A percentile compares a stretch with the other conserved stretches of the same genome.
Conservation (phyloP, 1,284 basidiomycete genomes). For the Hemileia vastatrix region DNA sequence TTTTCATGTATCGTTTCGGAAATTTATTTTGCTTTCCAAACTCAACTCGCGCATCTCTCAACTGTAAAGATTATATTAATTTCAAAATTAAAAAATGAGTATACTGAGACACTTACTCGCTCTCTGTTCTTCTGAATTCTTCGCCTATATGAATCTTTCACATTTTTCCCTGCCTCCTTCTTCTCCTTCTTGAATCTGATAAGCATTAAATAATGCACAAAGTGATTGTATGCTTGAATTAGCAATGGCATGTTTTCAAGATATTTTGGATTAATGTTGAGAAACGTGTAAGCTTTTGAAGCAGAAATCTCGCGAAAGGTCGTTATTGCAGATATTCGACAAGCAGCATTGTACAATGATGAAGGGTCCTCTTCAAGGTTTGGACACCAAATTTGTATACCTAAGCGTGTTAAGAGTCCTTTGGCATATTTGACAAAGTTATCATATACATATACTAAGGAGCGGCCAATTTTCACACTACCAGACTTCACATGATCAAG, state of each 20-base stretch:
- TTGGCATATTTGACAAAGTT: constrained; percentile 4
- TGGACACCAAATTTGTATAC: constrained; percentile 1
- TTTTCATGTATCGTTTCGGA: background rate
- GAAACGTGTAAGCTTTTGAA: background rate
- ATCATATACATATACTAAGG: background rate
- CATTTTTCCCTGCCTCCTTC: background rate
- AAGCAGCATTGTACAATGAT: constrained; percentile 8
- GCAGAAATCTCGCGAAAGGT: constrained; percentile 4
- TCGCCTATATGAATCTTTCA: too few relatives aligned
- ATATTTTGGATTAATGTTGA: constrained; percentile 10
- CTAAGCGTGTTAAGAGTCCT: background rate
- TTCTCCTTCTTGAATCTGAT: background rate
- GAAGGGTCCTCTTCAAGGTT: constrained; percentile 7
- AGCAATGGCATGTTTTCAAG: background rate
- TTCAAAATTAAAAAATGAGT: too few relatives aligned
- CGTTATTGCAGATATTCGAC: constrained; percentile 1
- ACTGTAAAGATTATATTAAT: too few relatives aligned
- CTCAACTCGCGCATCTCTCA: too few relatives aligned
- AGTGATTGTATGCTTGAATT: constrained; percentile 8
- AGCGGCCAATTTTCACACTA: constrained; percentile 1
- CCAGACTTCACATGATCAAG: background rate
- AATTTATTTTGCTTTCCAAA: too few relatives aligned
- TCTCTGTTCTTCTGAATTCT: too few relatives aligned
- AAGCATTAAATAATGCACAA: constrained; percentile 2
- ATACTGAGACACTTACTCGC: too few relatives aligned